Base-by-base conservation (phyloP, 176 grass and related monocot genomes). In the Tillandsia fasciculata region DNA sequence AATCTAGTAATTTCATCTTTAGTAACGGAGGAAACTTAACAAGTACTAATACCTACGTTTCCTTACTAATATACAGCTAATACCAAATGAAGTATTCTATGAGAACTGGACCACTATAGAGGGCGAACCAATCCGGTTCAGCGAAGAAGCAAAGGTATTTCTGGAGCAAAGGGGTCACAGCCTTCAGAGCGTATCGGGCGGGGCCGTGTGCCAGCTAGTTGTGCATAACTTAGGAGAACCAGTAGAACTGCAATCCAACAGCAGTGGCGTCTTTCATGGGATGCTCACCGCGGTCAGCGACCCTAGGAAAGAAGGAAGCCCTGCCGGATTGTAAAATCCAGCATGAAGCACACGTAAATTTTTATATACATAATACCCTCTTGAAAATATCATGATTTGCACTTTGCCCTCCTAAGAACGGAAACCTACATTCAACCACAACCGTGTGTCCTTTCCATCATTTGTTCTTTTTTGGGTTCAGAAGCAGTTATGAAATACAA, bases 221-320 rank as follows among this genome's bases (percentile, higher is more conserved):
- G 89, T 92, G 27, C 93, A 96, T 15, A 73, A 96, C 26, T 26
- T 96, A 48, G 29, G 33, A 23, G 63, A 68, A 15, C 59, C 81
- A 22, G 64, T 82, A 2, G 20, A 49, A 51, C 24, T 42, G 33
- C 33, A 42, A 10, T 20, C 9, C 15, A 12, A 7, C 11, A 53
- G 50, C 11, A 8, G 49, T 27, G 28, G 2, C 9, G 28, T 92
- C 49, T 76, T 84, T 70, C 80, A 63, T 8, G 93, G 93, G 20
- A 79, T 75, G 76, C 84, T 96, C 50, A 96, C 82, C 13, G 93
- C 93, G 22, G 86, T 96, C 58, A 96, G 93, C 61, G 93, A 96
- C 70, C 88, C 83, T 2, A 80, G 93, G 71, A 96, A 96, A 73
- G 93, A 79, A 51, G 93, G 93, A 49, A 68, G 61, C 12, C 93